phyloP scores from a whole-genome alignment of 192 early-diverging fungal genomes.

The Rhizoclosmatium sp. region DNA sequence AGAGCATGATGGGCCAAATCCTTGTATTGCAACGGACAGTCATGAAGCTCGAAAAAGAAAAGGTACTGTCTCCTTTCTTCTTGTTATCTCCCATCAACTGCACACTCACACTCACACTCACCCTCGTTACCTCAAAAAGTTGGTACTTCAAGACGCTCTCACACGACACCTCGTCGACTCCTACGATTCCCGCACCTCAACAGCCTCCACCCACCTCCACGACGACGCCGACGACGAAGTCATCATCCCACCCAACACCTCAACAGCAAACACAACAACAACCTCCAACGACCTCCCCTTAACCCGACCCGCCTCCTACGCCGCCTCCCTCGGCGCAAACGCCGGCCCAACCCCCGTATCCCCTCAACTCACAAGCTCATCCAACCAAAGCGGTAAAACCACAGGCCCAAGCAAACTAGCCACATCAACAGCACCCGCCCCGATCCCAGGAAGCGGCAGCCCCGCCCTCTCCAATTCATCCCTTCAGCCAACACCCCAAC shows the following conservation, averaged over 20 bases:
- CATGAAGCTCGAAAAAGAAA: constrained; percentile 29
- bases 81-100: not conserved
- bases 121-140: not conserved
- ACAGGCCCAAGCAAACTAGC: not conserved
- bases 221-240: not conserved
- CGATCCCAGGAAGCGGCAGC: not conserved
- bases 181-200: not conserved
- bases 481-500: constrained; percentile 3
- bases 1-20: constrained; percentile 23
- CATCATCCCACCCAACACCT: not conserved
- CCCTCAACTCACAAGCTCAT: not conserved
- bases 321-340: not conserved
- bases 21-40: constrained; percentile 19
- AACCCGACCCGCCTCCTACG: not conserved
- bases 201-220: not conserved
- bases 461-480: not conserved
- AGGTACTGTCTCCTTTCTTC: constrained; percentile 3
- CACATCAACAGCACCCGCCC: not conserved
- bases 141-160: constrained; percentile 27
- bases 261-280: not conserved
- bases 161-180: constrained; percentile 20
- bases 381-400: not conserved
- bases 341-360: not conserved
- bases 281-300: not conserved
- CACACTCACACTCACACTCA: not conserved